Percentiles rank a stretch among this genome's conserved stretches.
Evolutionary conservation across 2,329 filamentous ascomycete genomes (phyloP).

Genomic region (Monosporascus sp.): DNA sequence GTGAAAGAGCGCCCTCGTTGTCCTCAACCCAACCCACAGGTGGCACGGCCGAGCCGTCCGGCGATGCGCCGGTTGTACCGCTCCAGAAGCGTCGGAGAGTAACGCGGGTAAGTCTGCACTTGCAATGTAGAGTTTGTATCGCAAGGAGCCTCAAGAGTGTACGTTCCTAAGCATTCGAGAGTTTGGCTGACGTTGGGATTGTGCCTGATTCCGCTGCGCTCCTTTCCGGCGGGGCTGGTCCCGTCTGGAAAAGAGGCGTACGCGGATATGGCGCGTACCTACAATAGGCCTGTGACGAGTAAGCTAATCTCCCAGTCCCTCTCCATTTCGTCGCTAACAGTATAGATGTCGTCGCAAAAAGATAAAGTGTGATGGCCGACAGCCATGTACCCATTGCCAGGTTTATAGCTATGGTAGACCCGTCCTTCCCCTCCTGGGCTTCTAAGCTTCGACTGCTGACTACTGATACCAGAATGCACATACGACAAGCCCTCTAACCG

Average conservation of each 20-base stretch:
- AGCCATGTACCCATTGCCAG: conserved; percentile 90
- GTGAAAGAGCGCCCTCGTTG: conserved; percentile 34
- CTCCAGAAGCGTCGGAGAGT: conserved; percentile 74
- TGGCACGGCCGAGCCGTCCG: conserved; percentile 16
- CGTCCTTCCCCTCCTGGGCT: conserved; percentile 1
- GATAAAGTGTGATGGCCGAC: conserved; percentile 82
- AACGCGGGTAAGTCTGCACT: conserved; percentile 58
- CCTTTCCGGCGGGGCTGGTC: background rate
- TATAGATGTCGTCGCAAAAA: conserved; percentile 68
- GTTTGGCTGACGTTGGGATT: background rate
- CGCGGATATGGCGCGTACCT: background rate
- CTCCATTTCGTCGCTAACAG: background rate
- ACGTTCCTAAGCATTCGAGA: background rate
- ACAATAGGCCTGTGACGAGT: conserved; percentile 1
- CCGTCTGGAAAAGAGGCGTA: background rate
- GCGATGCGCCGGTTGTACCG: conserved; percentile 43
- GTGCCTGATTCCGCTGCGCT: conserved; percentile 1
- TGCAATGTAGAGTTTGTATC: background rate
- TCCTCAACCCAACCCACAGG: background rate
- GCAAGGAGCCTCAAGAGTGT: too few species aligned
- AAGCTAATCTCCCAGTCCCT: background rate
- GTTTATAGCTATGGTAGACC: conserved; percentile 93
- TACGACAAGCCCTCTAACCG: conserved; percentile 94
- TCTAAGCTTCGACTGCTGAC: conserved; percentile 17
- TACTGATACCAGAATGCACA: conserved; percentile 65